Evolutionary conservation across 305 asterid species (phyloP).

Genomic region (Fraxinus albicans): DNA sequence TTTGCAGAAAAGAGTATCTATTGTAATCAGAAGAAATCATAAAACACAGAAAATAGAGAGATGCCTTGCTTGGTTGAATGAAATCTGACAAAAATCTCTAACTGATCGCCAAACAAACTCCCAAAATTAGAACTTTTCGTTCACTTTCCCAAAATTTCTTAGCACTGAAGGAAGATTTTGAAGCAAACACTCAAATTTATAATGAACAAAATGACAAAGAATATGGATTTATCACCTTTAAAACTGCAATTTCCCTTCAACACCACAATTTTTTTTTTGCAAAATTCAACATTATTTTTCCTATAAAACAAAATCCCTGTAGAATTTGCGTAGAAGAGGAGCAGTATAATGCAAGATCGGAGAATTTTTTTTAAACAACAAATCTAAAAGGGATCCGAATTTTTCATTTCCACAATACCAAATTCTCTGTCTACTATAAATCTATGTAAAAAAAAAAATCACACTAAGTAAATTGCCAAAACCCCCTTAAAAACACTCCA

Average conservation of each 20-base stretch:
- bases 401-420: slow-evolving; percentile 28
- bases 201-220: neutral
- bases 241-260: slow-evolving; percentile 22
- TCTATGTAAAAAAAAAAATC: neutral
- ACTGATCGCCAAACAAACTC: neutral
- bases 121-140: slow-evolving; percentile 5
- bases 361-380: slow-evolving; percentile 15
- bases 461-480: slow-evolving; percentile 34
- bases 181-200: neutral
- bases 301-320: slow-evolving; percentile 16
- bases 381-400: slow-evolving; percentile 15
- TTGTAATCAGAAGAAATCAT: neutral
- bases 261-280: slow-evolving; percentile 26
- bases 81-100: neutral
- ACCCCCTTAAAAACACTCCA: slow-evolving; percentile 70
- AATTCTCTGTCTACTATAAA: slow-evolving; percentile 19
- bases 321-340: neutral
- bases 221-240: slow-evolving; percentile 46
- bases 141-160: neutral
- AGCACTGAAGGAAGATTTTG: neutral
- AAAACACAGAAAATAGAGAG: neutral
- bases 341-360: slow-evolving; percentile 10
- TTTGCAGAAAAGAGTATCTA: neutral
- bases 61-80: slow-evolving; percentile 3
- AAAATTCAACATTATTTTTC: slow-evolving; percentile 26